Evolutionary conservation across 345 rosid genomes (phyloP), one percentile per base, ranked within the genome.

Genomic region (Hibiscus mutabilis): DNA sequence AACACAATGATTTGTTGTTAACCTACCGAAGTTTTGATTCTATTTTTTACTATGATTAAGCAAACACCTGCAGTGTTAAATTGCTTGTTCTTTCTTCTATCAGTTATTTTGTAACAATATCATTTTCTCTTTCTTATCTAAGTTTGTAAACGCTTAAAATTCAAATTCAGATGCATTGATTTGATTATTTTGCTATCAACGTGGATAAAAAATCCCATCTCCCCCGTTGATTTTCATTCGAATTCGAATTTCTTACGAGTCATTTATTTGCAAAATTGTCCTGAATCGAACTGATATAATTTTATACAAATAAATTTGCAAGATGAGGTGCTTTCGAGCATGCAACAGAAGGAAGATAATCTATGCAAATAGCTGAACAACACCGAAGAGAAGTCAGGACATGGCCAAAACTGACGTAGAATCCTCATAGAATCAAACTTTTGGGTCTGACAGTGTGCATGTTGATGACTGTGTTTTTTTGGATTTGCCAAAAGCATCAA

Each of bases 261-360:
- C n/a, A n/a, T n/a, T n/a, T n/a, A n/a, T n/a, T n/a, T n/a, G n/a
- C n/a, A n/a, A n/a, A n/a, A n/a, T n/a, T n/a, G 6, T 25, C 60
- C 4, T 27, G 14, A 49, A 27, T 9, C 42, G 27, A 52, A 16
- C 60, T 68, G 46, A 40, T 64, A 55, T 21, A 52, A 24, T 56
- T 19, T 51, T 16, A 18, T 2, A 44, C 21, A 24, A 71, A 61
- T 59, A 40, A 19, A 19, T 70, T 77, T 79, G 19, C 86, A 95
- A 97, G 99, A 95, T 83, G 85, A 89, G 84, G 78, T 90, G 78
- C 86, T 95, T 16, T 80, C 86, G 53, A 81, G 84, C 71, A 89
- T 92, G 97, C 97, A 92, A 75, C 89, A 87, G n/a, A 92, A 92
- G 86, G 90, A 92, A 11, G 98, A 95, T 51, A 77, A 71, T 78